These are phyloP conservation scores for Suillus variegatus DNA, from an alignment of 768 basidiomycete species.

Conservation along the genomic window DNA sequence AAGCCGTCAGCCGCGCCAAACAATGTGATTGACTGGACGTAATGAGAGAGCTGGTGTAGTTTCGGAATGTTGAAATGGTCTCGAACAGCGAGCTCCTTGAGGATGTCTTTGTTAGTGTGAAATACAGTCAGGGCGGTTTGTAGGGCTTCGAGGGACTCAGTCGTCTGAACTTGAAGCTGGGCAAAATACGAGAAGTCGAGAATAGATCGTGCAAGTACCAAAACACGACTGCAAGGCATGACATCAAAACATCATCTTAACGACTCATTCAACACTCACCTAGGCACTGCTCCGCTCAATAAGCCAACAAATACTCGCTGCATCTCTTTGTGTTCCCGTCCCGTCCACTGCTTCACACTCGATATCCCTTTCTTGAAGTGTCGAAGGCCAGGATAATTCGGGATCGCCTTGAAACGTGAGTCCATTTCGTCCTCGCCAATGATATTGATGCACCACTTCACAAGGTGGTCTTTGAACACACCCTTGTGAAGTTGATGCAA, in stretches of 20 bases:
- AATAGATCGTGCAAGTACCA: constrained; percentile 25
- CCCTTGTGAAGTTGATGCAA: constrained; percentile 53
- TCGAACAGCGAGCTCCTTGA: constrained; percentile 25
- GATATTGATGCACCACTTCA: constrained; percentile 33
- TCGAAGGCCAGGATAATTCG: constrained; percentile 10
- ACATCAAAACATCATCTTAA: background rate
- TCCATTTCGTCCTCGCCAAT: constrained; percentile 18
- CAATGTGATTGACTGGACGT: constrained; percentile 23
- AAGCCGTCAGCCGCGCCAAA: constrained; percentile 34
- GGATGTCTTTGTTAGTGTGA: constrained; percentile 31
- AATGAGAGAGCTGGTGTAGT: constrained; percentile 33
- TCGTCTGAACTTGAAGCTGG: constrained; percentile 28
- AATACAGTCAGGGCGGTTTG: constrained; percentile 26
- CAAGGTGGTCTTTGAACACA: constrained; percentile 44
- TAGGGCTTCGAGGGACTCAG: constrained; percentile 24
- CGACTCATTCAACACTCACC: background rate
- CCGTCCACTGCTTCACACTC: constrained; percentile 43
- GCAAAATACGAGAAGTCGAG: constrained; percentile 38
- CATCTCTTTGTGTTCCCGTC: constrained; percentile 42
- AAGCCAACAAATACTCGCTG: constrained; percentile 35
- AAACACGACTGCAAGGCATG: constrained; percentile 15
- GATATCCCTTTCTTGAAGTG: constrained; percentile 31
- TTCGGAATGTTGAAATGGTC: constrained; percentile 41
- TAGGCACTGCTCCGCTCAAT: constrained; percentile 24
- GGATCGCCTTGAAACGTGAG: constrained; percentile 14